These are phyloP conservation scores for Sugiyamaella smithiae DNA, from an alignment of 805 yeast genomes.

Conservation along the genomic window DNA sequence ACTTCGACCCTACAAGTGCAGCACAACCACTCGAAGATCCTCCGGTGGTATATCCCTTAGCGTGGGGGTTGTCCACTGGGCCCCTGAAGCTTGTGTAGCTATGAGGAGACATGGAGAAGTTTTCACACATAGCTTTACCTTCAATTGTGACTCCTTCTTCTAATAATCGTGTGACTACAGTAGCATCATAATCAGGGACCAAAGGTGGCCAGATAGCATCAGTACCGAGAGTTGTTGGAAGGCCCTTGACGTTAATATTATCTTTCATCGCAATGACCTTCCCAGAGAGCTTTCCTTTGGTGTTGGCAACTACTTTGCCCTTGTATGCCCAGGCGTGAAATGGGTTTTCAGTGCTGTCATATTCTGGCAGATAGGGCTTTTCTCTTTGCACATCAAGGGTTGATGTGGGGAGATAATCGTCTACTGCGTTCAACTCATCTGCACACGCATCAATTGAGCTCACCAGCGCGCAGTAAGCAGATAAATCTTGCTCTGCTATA, in stretches of 20 bases:
- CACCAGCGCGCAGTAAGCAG: background rate
- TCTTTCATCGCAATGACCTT: conserved; percentile 36
- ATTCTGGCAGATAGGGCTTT: background rate
- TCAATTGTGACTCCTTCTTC: conserved; percentile 37
- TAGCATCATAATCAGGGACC: conserved; percentile 38
- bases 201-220: conserved; percentile 32
- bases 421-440: background rate
- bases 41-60: conserved; percentile 39
- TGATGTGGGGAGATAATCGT: background rate
- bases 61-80: conserved; percentile 44
- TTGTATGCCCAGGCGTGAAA: conserved; percentile 35
- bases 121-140: conserved; percentile 40
- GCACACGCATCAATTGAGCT: background rate
- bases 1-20: conserved; percentile 47
- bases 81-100: conserved; percentile 40
- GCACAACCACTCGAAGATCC: conserved; percentile 57
- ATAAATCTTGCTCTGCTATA: background rate
- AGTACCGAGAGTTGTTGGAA: conserved; percentile 39
- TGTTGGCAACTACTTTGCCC: conserved; percentile 30
- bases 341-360: background rate
- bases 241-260: conserved; percentile 35
- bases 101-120: conserved; percentile 35
- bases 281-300: conserved; percentile 29
- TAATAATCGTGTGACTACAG: conserved; percentile 37
- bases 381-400: background rate